Evolutionary conservation across 2,329 filamentous ascomycete species (phyloP).

Genomic region (Phaeosphaeriaceae sp.): DNA sequence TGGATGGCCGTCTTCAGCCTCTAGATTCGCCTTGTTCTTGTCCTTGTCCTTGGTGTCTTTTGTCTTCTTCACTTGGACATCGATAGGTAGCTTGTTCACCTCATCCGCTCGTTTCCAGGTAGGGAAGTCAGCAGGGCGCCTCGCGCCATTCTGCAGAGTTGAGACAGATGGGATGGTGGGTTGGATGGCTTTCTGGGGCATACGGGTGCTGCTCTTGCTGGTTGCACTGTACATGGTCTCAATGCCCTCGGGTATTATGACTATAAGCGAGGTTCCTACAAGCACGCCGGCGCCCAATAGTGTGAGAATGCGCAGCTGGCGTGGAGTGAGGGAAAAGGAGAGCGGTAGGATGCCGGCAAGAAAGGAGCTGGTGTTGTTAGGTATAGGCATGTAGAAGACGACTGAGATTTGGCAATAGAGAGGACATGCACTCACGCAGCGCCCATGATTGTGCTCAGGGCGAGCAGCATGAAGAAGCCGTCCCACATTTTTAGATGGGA

Average conservation of each 20-base stretch:
- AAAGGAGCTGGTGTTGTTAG: constrained; percentile 73
- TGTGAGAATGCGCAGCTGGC: constrained; percentile 86
- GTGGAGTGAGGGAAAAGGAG: constrained; percentile 83
- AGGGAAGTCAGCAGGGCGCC: constrained; percentile 29
- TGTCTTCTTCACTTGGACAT: constrained; percentile 25
- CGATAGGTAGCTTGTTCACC: constrained; percentile 26
- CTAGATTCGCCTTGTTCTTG: constrained; percentile 27
- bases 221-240: constrained; percentile 78
- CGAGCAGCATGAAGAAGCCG: constrained; percentile 69
- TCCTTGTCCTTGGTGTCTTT: constrained; percentile 34
- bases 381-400: background rate
- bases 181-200: constrained; percentile 25
- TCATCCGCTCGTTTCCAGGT: constrained; percentile 27
- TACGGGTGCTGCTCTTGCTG: constrained; percentile 31
- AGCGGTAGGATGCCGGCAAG: constrained; percentile 89
- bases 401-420: background rate
- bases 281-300: constrained; percentile 92
- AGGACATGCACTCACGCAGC: constrained; percentile 58
- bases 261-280: constrained; percentile 92
- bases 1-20: constrained; percentile 29
- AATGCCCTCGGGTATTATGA: constrained; percentile 96
- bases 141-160: constrained; percentile 35
- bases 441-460: constrained; percentile 69
- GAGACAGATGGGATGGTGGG: constrained; percentile 33
- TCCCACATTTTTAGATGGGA: constrained; percentile 59